Conservation (phyloP, 106 monocot genomes). For the Dendrobium huoshanense region DNA sequence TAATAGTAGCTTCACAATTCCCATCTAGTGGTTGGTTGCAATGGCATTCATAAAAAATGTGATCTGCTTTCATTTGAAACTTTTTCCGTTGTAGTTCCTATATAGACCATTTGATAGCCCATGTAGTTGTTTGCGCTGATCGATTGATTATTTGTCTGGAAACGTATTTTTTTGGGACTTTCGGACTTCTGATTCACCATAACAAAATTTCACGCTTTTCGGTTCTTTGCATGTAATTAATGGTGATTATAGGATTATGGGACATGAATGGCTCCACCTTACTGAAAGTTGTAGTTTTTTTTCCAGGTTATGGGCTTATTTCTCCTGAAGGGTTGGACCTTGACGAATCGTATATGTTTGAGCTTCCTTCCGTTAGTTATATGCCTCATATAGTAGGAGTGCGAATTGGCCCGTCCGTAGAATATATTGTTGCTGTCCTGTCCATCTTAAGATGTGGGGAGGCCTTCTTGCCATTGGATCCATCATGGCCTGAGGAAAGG, state of each 20-base stretch:
- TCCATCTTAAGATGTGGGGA: slow-evolving; percentile 71
- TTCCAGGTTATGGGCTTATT: neutral
- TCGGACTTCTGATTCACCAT: too few relatives aligned
- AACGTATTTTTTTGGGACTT: too few relatives aligned
- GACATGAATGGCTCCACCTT: neutral
- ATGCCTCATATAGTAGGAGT: slow-evolving; percentile 63
- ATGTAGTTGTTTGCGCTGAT: too few relatives aligned
- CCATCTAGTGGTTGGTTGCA: too few relatives aligned
- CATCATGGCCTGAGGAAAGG: slow-evolving; percentile 77
- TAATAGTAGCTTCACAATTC: too few relatives aligned
- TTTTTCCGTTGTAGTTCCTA: too few relatives aligned
- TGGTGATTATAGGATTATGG: neutral
- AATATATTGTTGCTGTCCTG: slow-evolving; percentile 72
- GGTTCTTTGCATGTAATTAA: neutral
- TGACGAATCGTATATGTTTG: neutral
- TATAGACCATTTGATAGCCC: too few relatives aligned
- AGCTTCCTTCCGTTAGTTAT: neutral
- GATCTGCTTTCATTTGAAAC: too few relatives aligned
- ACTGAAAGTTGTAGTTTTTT: neutral
- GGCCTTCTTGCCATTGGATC: slow-evolving; percentile 89
- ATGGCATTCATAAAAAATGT: too few relatives aligned
- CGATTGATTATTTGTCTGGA: too few relatives aligned
- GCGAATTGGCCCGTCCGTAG: slow-evolving; percentile 66
- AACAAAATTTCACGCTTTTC: neutral
- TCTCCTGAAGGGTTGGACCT: neutral